phyloP scores from a whole-genome alignment of 2,329 filamentous ascomycete species.

The Balansia obtecta region DNA sequence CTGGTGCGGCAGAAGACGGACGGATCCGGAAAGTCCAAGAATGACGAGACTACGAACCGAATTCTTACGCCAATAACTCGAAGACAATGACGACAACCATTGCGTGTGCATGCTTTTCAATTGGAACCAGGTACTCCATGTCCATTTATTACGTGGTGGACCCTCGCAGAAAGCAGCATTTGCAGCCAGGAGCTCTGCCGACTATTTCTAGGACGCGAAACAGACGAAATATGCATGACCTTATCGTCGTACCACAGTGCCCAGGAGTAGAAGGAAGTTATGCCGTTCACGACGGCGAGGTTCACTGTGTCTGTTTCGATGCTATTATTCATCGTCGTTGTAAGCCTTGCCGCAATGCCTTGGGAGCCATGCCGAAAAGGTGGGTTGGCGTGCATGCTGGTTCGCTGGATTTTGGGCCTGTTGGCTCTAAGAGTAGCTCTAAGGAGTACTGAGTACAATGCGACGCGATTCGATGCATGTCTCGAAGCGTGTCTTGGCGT shows the following conservation, averaged over 20 bases:
- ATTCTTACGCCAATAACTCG: background rate
- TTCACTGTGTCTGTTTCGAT: background rate
- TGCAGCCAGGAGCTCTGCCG: background rate
- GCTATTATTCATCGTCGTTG: background rate
- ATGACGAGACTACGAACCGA: background rate
- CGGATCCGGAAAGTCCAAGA: background rate
- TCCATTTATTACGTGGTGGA: background rate
- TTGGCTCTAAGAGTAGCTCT: background rate
- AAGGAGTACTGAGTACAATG: background rate
- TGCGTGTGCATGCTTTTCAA: conserved; percentile 2
- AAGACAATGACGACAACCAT: background rate
- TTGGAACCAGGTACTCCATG: background rate
- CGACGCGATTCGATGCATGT: background rate
- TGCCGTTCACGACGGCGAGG: background rate
- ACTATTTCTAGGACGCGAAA: background rate
- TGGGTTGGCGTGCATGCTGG: conserved; percentile 5
- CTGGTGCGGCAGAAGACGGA: background rate
- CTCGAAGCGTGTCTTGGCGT: background rate
- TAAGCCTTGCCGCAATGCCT: conserved; percentile 5
- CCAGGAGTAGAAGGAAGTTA: too few species aligned
- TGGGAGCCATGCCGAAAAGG: background rate
- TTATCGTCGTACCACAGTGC: background rate
- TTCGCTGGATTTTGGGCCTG: background rate
- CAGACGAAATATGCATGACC: background rate
- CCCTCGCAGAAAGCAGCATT: background rate